Evolutionary conservation across 257 asterid genomes (phyloP), one percentile per base, ranked within the genome.

Genomic region (Nyctanthes arbortristis): DNA sequence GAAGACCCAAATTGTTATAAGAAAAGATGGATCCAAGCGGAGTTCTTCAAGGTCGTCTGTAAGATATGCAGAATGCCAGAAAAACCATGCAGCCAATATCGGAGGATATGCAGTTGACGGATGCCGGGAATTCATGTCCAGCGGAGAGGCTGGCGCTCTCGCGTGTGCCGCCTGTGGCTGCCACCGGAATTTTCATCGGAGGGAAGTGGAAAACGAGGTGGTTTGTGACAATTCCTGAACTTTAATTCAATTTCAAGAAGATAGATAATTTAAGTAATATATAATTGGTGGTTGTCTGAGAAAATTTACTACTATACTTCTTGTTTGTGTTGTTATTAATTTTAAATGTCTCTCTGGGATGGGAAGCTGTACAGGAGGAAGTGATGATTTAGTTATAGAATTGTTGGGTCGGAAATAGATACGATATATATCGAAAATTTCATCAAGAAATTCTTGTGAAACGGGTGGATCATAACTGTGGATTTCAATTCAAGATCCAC

Each of bases 101-200:
- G 91, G 91, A 3, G 91, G 91, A 1, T 73, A 81, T 63, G 91
- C 87, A 0, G 92, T 86, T 2, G 92, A 86, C 16, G 92, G 92
- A 0, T 86, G 92, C 80, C 83, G 92, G 66, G 92, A 86, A 65
- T 86, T 86, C 80, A 84, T 86, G 89, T 84, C 92, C 40, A 79
- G 89, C 11, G 87, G 92, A 1, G 79, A 45, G 0, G 69, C 72
- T 3, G 81, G 74, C 2, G 85, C 87, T 0, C 85, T 84, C 39
- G 67, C 64, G 63, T 86, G 92, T 35, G 92, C 92, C 34, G 92
- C 92, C 72, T 86, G 92, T 27, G 85, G 89, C 66, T 86, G 91
- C 75, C 91, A 86, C 82, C 69, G 89, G 75, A 86, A 79, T 43
- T 86, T 86, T 71, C 92, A 86, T 78, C 77, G 87, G 37, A 77